phyloP scores from a whole-genome alignment of 2,329 filamentous ascomycete species.

The Aspergillus awamori region DNA sequence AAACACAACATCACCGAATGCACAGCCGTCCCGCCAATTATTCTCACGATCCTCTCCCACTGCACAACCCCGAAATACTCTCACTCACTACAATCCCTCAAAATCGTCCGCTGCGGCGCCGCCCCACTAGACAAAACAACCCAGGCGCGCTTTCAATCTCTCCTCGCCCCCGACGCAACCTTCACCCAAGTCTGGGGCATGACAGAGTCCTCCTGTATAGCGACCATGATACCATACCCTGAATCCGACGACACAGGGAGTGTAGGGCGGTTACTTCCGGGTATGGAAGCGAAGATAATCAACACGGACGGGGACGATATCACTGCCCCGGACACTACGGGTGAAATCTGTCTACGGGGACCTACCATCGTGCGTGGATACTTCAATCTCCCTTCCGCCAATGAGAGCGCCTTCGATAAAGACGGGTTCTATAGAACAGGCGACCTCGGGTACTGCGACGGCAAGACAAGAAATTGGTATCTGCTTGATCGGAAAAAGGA shows the following conservation, averaged over 20 bases:
- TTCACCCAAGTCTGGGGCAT: slow-evolving; percentile 8
- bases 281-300: slow-evolving; percentile 10
- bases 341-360: slow-evolving; percentile 68
- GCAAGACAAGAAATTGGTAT: slow-evolving; percentile 69
- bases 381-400: slow-evolving; percentile 68
- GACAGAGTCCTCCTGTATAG: neutral
- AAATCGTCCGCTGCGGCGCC: slow-evolving; percentile 9
- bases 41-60: slow-evolving; percentile 7
- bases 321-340: neutral
- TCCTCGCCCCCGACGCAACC: neutral
- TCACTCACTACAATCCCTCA: slow-evolving; percentile 4
- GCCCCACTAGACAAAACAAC: slow-evolving; percentile 12
- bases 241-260: slow-evolving; percentile 7
- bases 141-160: slow-evolving; percentile 1
- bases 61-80: neutral
- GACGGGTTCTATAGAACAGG: slow-evolving; percentile 81
- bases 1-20: slow-evolving; percentile 11
- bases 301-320: neutral
- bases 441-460: slow-evolving; percentile 72
- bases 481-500: slow-evolving; percentile 75
- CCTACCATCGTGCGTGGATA: slow-evolving; percentile 78
- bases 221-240: neutral
- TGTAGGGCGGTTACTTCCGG: slow-evolving; percentile 19
- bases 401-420: slow-evolving; percentile 61
- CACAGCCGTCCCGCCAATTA: slow-evolving; percentile 13